Base-by-base conservation (phyloP, 2,329 filamentous ascomycete species). In the Exophiala oligosperma region DNA sequence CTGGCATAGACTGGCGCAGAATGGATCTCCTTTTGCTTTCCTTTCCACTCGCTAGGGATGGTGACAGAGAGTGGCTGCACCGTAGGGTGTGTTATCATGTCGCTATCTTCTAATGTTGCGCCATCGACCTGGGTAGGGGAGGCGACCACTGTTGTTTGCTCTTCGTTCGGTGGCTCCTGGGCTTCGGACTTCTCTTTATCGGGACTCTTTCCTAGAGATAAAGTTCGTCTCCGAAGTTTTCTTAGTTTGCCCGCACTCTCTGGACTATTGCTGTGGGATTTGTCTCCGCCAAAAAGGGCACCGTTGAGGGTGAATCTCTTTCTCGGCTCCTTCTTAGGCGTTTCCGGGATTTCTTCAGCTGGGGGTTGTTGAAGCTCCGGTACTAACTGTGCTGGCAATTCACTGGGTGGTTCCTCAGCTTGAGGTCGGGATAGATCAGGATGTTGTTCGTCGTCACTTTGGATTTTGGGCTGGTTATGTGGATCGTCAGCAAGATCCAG, bases 1-100 rank as follows among this genome's bases (percentile, higher is more conserved):
- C 64, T 60, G 37, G 52, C 43, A 44, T 67, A 67, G 17, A 62
- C 62, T 1, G 59, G 57, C 9, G 49, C 54, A 23, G 56, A 56
- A 35, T 53, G 24, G 21, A 59, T 56, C 21, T 64, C 60, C 48
- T 59, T 66, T 48, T 62, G 57, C 49, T 66, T 66, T 32, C 64
- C 64, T 46, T 66, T 64, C 12, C 40, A 51, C n/a, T 54, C 55
- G 47, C 35, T 47, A 21, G 61, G 61, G 24, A 63, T 57, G 11
- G 54, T 49, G 23, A 63, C 17, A 14, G 58, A 62, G n/a, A 66
- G 44, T 14, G 64, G 63, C 17, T 62, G 63, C 24, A 63, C 52
- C 4, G 62, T 52, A 14, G 63, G 60, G 54, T 66, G 61, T 5
- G 61, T 26, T n/a, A 47, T 17, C 40, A 56, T 56, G 24, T 58